Conservation (phyloP, 371 early-diverging fungal genomes). For the Phascolomyces articulosus region DNA sequence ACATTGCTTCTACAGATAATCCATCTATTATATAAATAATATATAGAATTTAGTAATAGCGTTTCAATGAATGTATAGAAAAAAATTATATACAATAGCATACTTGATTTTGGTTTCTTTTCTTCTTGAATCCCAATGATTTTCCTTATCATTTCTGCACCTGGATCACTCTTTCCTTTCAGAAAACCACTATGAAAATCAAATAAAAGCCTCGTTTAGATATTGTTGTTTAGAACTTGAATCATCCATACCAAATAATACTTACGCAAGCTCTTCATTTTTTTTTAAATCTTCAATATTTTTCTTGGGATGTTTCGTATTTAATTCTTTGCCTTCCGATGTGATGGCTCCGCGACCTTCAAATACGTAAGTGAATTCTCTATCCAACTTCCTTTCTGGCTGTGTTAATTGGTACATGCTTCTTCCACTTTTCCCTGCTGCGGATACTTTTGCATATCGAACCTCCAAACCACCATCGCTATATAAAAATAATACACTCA, state of each 20-base stretch:
- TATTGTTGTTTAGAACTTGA: no score
- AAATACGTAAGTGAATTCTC: conserved; percentile 30
- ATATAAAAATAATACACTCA: neutral
- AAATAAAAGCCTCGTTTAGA: no score
- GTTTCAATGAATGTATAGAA: no score
- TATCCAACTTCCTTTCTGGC: neutral
- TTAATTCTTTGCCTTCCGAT: conserved; percentile 23
- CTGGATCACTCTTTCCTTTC: conserved; percentile 36
- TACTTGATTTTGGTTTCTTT: conserved; percentile 14
- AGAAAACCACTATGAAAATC: conserved; percentile 31
- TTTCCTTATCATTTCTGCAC: conserved; percentile 46
- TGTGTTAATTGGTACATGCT: neutral
- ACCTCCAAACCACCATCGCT: conserved; percentile 40
- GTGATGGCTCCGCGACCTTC: conserved; percentile 28
- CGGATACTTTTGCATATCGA: conserved; percentile 27
- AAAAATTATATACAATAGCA: no score
- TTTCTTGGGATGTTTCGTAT: conserved; percentile 12
- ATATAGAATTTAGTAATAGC: neutral
- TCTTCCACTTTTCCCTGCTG: neutral
- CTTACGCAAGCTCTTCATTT: conserved; percentile 15
- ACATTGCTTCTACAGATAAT: conserved; percentile 37
- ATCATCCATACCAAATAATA: neutral
- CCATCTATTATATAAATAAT: conserved; percentile 14
- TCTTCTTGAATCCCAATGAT: conserved; percentile 39
- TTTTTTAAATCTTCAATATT: conserved; percentile 3